A percentile compares a stretch with the other conserved stretches of the same genome.
These are phyloP conservation scores for Phanerodontia chrysosporium DNA, from an alignment of 768 basidiomycete species.

Conservation along the genomic window DNA sequence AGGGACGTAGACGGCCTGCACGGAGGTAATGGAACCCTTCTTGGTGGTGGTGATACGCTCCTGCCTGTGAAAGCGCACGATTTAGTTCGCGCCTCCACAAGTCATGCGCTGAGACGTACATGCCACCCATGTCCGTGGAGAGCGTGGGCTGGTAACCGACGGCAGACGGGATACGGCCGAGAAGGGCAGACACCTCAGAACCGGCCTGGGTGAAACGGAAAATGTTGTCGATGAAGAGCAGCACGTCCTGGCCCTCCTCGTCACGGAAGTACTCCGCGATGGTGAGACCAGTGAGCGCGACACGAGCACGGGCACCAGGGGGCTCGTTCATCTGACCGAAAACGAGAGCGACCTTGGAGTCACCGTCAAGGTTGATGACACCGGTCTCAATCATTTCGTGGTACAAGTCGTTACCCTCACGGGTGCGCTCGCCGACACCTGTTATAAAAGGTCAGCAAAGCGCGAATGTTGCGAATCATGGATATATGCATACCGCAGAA, in stretches of 20 bases:
- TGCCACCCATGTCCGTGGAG: constrained; percentile 99
- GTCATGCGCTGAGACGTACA: constrained; percentile 48
- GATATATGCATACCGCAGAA: constrained; percentile 76
- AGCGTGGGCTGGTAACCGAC: constrained; percentile 99
- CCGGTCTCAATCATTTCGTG: constrained; percentile 99
- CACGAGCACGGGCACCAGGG: constrained; percentile 99
- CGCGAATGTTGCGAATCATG: not conserved
- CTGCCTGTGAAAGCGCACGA: constrained; percentile 61
- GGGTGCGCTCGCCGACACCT: constrained; percentile 99
- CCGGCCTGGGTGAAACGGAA: constrained; percentile 99
- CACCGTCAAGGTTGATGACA: constrained; percentile 99
- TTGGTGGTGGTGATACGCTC: constrained; percentile 99
- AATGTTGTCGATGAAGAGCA: constrained; percentile 99
- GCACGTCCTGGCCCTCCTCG: constrained; percentile 99
- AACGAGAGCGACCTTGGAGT: constrained; percentile 99
- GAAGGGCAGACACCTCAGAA: constrained; percentile 99
- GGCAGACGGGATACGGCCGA: constrained; percentile 99
- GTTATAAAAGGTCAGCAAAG: not conserved
- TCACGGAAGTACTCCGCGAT: constrained; percentile 99
- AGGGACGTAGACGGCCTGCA: constrained; percentile 99
- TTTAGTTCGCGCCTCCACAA: not conserved
- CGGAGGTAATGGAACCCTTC: constrained; percentile 99
- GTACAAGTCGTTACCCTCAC: constrained; percentile 99
- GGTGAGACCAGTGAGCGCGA: constrained; percentile 97
- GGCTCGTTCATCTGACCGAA: constrained; percentile 99